These are phyloP conservation scores for Termitomyces eurrhizus DNA, from an alignment of 768 basidiomycete species.

Conservation along the genomic window DNA sequence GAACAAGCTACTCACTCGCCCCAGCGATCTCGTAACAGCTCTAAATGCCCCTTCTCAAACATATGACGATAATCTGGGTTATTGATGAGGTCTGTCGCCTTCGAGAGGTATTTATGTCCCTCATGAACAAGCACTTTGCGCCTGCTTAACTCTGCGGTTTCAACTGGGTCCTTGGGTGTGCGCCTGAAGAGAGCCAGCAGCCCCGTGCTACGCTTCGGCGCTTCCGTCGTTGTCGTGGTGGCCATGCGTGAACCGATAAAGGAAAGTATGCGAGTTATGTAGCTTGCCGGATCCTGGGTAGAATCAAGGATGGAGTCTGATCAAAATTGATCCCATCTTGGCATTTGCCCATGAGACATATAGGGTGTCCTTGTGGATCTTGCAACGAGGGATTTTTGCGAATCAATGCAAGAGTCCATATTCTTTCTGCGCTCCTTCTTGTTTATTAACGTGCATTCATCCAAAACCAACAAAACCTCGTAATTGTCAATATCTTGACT, in stretches of 20 bases:
- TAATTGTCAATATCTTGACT: background rate
- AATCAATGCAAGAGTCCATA: background rate
- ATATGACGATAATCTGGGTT: slow-evolving; percentile 17
- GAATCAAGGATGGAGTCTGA: background rate
- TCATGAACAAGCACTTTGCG: slow-evolving; percentile 18
- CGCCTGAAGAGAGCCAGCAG: slow-evolving; percentile 14
- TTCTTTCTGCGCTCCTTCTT: background rate
- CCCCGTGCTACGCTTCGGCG: slow-evolving; percentile 11
- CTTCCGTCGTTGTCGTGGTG: slow-evolving; percentile 6
- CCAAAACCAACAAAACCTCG: background rate
- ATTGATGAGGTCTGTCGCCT: slow-evolving; percentile 19
- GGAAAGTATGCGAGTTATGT: background rate
- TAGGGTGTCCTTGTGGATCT: background rate
- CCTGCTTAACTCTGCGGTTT: slow-evolving; percentile 16
- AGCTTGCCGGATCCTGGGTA: background rate
- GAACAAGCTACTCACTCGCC: slow-evolving; percentile 15
- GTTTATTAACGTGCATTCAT: background rate
- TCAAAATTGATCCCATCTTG: slow-evolving; percentile 11
- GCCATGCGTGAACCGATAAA: background rate
- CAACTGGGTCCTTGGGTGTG: slow-evolving; percentile 10
- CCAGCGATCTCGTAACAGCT: slow-evolving; percentile 20
- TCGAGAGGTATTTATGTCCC: slow-evolving; percentile 18
- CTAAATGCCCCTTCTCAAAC: slow-evolving; percentile 16
- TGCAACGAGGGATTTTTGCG: background rate
- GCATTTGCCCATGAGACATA: background rate